A percentile compares a stretch with the other conserved stretches of the same genome.
Evolutionary conservation across 2,329 filamentous ascomycete genomes (phyloP).

Genomic region (Sordariomycetes sp.): DNA sequence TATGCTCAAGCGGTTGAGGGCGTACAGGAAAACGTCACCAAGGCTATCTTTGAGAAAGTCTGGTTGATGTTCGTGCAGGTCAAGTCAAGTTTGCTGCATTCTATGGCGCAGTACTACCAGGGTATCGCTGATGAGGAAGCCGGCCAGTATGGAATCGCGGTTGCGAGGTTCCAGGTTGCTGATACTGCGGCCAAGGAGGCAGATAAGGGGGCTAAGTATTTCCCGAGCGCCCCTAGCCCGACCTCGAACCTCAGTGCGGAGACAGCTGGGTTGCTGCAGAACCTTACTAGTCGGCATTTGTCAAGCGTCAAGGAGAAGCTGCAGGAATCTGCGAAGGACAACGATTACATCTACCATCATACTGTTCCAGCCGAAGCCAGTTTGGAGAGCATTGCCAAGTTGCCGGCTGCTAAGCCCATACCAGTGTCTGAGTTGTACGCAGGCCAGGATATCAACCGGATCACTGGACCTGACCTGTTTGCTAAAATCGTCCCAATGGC

Average conservation of each 20-base stretch:
- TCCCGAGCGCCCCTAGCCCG: constrained; percentile 69
- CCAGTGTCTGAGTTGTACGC: constrained; percentile 95
- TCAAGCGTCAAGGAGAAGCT: constrained; percentile 75
- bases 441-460: constrained; percentile 92
- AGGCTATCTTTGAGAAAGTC: constrained; percentile 86
- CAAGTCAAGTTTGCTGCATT: constrained; percentile 76
- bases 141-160: constrained; percentile 76
- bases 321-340: constrained; percentile 72
- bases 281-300: constrained; percentile 76
- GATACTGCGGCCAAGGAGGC: constrained; percentile 74
- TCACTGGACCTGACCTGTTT: constrained; percentile 95
- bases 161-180: constrained; percentile 73
- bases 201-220: constrained; percentile 63
- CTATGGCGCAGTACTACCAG: constrained; percentile 88
- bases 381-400: constrained; percentile 73
- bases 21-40: constrained; percentile 84
- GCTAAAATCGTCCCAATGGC: constrained; percentile 93
- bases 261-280: constrained; percentile 62
- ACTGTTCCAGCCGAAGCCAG: constrained; percentile 79
- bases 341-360: constrained; percentile 98
- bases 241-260: constrained; percentile 80
- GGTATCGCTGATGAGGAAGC: constrained; percentile 84
- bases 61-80: constrained; percentile 78
- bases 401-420: constrained; percentile 93
- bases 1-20: constrained; percentile 85